phyloP scores from a whole-genome alignment of 176 grass and related monocot species.

The Canna indica region DNA sequence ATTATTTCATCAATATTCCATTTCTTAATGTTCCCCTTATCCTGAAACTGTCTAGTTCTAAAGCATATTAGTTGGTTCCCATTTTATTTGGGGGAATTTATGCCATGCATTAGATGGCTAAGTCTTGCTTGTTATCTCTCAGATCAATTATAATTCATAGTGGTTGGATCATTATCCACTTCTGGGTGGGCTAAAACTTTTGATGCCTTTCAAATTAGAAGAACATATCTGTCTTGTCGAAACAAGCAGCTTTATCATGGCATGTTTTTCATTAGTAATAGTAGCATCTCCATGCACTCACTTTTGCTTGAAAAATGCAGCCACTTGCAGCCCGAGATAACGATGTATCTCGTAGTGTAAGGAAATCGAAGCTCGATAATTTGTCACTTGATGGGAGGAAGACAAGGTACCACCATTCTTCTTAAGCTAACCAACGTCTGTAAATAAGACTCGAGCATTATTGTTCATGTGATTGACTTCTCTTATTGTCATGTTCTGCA shows the following conservation, averaged over 20 bases:
- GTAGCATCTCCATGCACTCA: not conserved
- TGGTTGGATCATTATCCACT: not conserved
- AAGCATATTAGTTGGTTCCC: not conserved
- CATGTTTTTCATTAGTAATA: not conserved
- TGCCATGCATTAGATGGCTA: not conserved
- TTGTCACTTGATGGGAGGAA: slow-evolving; percentile 42
- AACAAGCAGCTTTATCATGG: not conserved
- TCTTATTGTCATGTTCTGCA: not conserved
- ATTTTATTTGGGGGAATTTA: not conserved
- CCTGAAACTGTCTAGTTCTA: not conserved
- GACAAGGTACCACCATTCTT: slow-evolving; percentile 44
- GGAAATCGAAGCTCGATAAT: slow-evolving; percentile 28
- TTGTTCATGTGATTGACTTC: not conserved
- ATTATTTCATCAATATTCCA: not conserved
- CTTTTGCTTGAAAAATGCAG: slow-evolving; percentile 27
- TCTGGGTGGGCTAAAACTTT: not conserved
- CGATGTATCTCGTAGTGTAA: slow-evolving; percentile 17
- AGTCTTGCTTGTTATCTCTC: not conserved
- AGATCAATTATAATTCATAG: not conserved
- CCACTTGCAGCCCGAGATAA: slow-evolving; percentile 28
- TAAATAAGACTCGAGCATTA: too few species aligned
- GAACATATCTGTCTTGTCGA: slow-evolving; percentile 6
- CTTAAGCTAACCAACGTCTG: slow-evolving; percentile 11
- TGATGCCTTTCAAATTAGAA: slow-evolving; percentile 15
- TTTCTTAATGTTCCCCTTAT: not conserved